Evolutionary conservation across 2,329 filamentous ascomycete species (phyloP).

Genomic region (Aspergillus fumigatiaffinis): DNA sequence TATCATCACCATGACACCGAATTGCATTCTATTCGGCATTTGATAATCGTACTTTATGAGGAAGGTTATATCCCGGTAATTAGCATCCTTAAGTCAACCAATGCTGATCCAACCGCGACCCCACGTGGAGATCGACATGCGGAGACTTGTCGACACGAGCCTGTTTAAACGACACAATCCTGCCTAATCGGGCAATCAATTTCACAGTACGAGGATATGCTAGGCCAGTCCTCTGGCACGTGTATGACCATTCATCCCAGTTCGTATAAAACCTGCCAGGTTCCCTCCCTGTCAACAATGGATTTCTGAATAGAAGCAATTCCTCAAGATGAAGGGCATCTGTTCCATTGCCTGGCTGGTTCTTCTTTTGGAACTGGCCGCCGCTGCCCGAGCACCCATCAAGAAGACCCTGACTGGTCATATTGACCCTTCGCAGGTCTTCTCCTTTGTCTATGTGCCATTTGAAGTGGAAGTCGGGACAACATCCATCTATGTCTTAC

Average conservation of each 20-base stretch:
- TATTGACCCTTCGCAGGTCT: slow-evolving; percentile 12
- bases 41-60: too few species aligned
- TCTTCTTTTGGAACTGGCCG: background rate
- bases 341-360: background rate
- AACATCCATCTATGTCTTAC: background rate
- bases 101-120: background rate
- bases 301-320: background rate
- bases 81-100: background rate
- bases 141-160: too few species aligned
- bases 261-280: background rate
- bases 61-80: too few species aligned
- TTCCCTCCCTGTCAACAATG: background rate
- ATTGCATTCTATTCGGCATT: too few species aligned
- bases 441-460: slow-evolving; percentile 19
- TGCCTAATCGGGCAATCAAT: too few species aligned
- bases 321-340: background rate
- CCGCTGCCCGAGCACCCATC: background rate
- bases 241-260: background rate
- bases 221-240: background rate
- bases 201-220: background rate
- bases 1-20: too few species aligned
- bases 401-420: slow-evolving; percentile 10
- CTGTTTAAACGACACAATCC: too few species aligned
- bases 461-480: background rate
- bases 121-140: background rate